Evolutionary conservation across 1,284 basidiomycete genomes (phyloP).

Genomic region (Rhizoctonia solani): DNA sequence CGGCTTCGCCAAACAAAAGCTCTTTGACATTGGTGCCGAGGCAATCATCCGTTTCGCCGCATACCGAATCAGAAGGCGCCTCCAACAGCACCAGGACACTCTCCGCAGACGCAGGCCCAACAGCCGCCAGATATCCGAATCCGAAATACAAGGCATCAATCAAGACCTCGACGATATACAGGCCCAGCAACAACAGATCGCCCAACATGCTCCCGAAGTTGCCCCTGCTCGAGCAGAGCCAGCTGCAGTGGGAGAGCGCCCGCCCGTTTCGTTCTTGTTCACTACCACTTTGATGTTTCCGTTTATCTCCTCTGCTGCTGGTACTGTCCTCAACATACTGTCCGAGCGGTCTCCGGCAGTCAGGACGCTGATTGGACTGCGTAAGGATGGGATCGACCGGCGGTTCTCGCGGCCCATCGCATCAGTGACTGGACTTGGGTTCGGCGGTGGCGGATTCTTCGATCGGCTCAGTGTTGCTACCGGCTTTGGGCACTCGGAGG

Average conservation of each 20-base stretch:
- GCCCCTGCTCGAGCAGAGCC: not conserved
- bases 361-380: constrained; percentile 9
- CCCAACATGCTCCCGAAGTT: not conserved
- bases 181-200: not conserved
- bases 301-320: constrained; percentile 16
- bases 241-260: constrained; percentile 7
- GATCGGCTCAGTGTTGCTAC: constrained; percentile 4
- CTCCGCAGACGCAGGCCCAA: constrained; percentile 2
- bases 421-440: not conserved
- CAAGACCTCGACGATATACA: not conserved
- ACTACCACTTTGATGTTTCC: constrained; percentile 23
- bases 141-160: not conserved
- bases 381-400: not conserved
- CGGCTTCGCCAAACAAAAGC: constrained; percentile 29
- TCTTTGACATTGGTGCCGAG: constrained; percentile 32
- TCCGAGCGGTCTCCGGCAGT: constrained; percentile 2
- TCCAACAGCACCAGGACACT: constrained; percentile 13
- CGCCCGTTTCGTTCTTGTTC: constrained; percentile 29
- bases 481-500: constrained; percentile 12
- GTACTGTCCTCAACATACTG: not conserved
- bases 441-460: constrained; percentile 10
- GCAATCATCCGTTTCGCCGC: constrained; percentile 32
- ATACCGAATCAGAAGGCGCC: constrained; percentile 18
- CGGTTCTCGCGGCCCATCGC: constrained; percentile 7
- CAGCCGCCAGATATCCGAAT: constrained; percentile 1